Evolutionary conservation across 1,284 basidiomycete species (phyloP), one percentile per base, ranked within the genome.

Genomic region (Macrocystidia cucumis): DNA sequence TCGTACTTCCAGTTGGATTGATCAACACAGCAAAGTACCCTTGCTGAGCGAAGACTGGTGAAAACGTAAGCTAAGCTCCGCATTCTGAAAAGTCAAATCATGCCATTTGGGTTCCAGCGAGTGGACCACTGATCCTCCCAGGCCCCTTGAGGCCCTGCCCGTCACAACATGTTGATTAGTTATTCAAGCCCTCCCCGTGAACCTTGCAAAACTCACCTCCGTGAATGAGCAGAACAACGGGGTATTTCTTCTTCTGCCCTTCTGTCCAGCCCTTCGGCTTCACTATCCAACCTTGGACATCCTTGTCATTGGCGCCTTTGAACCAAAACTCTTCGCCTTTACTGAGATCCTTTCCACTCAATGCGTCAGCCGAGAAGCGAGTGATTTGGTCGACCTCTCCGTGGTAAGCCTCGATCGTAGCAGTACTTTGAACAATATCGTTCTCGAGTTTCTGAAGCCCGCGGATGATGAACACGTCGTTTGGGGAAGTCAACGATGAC

Each of bases 1-100:
- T 80, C 1, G 89, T 91, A 28, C 82, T 87, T 4, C 90, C 91
- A 1, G 90, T 91, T 2, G 90, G 89, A 53, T 96, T 96, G 47
- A 92, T 82, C 13, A 81, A 71, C 19, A 93, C 68, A 9, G 78
- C 74, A 47, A 92, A 79, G 56, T 93, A 95, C 0, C 91, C 89
- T 51, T 89, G 86, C 48, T 77, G 77, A 5, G 83, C 72, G 46
- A 87, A 88, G 5, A 85, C 80, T 83, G 34, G 5, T 26, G 21
- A 6, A 8, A 9, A n/a, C 2, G 11, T 36, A 17, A 35, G 18
- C 12, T 16, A 14, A 13, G 16, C 19, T 8, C 28, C 20, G 7
- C 9, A 30, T 14, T 7, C 4, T 9, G 20, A 9, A 6, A 25
- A 16, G 11, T 9, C 16, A 9, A 17, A 18, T 42, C 59, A 39